Conservation (phyloP, 768 basidiomycete genomes). For the Postia placenta region DNA sequence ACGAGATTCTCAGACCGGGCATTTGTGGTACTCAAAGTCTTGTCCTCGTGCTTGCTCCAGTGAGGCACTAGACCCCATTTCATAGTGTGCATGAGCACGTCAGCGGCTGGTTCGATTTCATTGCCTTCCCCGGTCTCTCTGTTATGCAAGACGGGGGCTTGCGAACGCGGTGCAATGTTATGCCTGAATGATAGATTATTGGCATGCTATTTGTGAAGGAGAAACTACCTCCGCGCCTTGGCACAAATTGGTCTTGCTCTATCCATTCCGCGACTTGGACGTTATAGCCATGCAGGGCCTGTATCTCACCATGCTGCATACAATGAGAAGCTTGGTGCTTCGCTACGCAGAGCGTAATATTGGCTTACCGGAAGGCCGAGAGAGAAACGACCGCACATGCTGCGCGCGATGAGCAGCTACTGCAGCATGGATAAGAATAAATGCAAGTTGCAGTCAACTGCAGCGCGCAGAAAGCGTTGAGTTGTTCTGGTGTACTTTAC, state of each 20-base stretch:
- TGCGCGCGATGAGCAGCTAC: too few relatives aligned
- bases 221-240: conserved; percentile 4
- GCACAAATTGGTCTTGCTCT: conserved; percentile 13
- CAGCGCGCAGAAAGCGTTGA: too few relatives aligned
- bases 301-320: conserved; percentile 14
- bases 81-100: conserved; percentile 63
- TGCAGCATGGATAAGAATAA: too few relatives aligned
- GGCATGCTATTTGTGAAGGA: too few relatives aligned
- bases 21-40: conserved; percentile 78
- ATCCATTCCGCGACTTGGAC: conserved; percentile 15
- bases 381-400: conserved; percentile 10
- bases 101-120: not conserved
- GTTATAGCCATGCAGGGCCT: conserved; percentile 15
- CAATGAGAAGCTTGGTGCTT: too few relatives aligned
- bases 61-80: conserved; percentile 88
- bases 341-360: too few relatives aligned
- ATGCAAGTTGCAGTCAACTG: too few relatives aligned
- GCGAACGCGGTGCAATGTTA: conserved; percentile 79
- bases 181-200: conserved; percentile 38
- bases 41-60: conserved; percentile 74
- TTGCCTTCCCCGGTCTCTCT: conserved; percentile 26
- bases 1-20: conserved; percentile 80
- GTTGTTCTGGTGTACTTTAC: too few relatives aligned
- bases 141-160: conserved; percentile 68
- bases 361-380: conserved; percentile 7